Percentiles rank a stretch among this genome's conserved stretches.
phyloP scores from a whole-genome alignment of 2,329 filamentous ascomycete species.

The Aureobasidium sp. region DNA sequence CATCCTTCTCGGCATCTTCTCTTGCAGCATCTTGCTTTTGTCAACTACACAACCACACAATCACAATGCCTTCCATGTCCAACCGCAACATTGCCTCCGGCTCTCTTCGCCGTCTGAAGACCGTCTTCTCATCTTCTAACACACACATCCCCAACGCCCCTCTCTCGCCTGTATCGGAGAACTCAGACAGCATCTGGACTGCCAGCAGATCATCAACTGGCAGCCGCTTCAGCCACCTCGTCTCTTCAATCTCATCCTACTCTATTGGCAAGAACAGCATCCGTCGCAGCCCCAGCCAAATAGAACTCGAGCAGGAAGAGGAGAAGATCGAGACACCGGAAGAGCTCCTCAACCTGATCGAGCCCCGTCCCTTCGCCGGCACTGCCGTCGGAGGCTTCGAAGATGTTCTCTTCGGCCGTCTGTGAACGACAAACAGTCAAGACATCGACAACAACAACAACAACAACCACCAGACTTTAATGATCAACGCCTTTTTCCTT shows the following conservation, averaged over 20 bases:
- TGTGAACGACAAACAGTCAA: conserved; percentile 13
- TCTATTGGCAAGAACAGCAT: conserved; percentile 20
- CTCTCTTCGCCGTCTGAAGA: conserved; percentile 19
- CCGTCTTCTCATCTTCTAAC: conserved; percentile 16
- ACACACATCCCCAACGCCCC: conserved; percentile 14
- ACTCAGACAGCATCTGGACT: conserved; percentile 4
- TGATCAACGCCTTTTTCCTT: conserved; percentile 14
- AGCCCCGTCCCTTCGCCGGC: conserved; percentile 21
- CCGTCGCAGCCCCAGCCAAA: conserved; percentile 21
- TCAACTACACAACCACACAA: background rate
- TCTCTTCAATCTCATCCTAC: conserved; percentile 20
- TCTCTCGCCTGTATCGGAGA: conserved; percentile 14
- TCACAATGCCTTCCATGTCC: conserved; percentile 13
- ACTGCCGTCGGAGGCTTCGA: conserved; percentile 19
- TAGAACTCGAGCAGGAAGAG: conserved; percentile 24
- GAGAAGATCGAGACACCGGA: conserved; percentile 20
- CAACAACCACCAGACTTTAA: conserved; percentile 8
- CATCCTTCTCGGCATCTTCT: background rate
- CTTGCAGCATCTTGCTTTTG: conserved; percentile 3
- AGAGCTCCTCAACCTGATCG: conserved; percentile 21
- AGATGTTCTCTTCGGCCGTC: conserved; percentile 20
- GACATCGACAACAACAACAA: conserved; percentile 5
- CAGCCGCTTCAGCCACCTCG: conserved; percentile 20
- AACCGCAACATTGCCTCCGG: conserved; percentile 18
- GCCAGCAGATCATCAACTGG: conserved; percentile 15